Evolutionary conservation across 2,329 filamentous ascomycete species (phyloP), one percentile per base, ranked within the genome.

Genomic region (Penicillium sp.): DNA sequence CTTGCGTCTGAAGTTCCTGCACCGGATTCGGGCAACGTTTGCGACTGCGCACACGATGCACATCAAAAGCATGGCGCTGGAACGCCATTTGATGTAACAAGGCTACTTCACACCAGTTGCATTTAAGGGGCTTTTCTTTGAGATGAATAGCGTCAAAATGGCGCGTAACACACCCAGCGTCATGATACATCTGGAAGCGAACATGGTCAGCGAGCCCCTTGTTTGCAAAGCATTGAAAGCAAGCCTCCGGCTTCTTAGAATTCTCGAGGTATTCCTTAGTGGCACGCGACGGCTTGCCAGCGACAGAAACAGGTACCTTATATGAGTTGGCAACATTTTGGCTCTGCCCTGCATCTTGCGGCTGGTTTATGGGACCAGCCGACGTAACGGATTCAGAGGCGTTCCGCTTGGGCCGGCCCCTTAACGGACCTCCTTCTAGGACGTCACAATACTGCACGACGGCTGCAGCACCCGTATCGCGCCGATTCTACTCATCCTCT

Each of bases 51-150:
- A 68, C 62, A 52, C 30, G 54, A 59, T 68, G 55, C 37, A 61
- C 51, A 57, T 68, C 53, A 57, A 52, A 53, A 35, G 66, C 61
- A 63, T 68, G 53, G 48, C 64, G 64, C 59, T 63, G 55, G 57
- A 68, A 68, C 28, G 58, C 60, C 57, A 68, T 66, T 43, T 53
- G 28, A 65, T 68, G 60, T 45, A 68, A 28, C 40, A 67, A 60
- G 26, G 49, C 37, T 51, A 19, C 19, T 19, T 19, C 1, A 19
- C 19, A 19, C 19, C 19, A 19, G 1, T 19, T 19, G 19, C 19
- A 19, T 1, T 19, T 19, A 1, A 19, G 19, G 1, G 19, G 19
- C 1, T 19, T 19, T 19, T 19, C 19, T 19, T 19, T 19, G 19
- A 19, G 19, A 19, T 19, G 19, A 19, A 19, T 19, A 1, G 19